Evolutionary conservation across 768 basidiomycete genomes (phyloP).

Genomic region (Leccinum variicolor): DNA sequence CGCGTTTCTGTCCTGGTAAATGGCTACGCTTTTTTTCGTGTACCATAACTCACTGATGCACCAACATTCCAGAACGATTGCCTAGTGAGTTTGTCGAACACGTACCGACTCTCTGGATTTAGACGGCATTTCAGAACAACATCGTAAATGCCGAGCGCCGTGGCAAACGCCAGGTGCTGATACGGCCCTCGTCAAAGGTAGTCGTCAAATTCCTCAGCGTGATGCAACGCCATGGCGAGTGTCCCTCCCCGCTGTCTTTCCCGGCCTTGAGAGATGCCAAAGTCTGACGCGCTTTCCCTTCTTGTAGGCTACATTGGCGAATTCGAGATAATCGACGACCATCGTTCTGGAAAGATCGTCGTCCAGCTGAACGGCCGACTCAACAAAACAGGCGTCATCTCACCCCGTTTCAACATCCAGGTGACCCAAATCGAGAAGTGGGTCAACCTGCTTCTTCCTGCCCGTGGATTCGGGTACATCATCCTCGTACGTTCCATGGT

Average conservation of each 20-base stretch:
- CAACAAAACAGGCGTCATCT: constrained; percentile 99
- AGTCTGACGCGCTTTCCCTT: neutral
- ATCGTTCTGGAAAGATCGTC: constrained; percentile 97
- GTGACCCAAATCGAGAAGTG: constrained; percentile 89
- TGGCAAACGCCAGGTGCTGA: constrained; percentile 98
- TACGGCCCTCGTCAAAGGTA: constrained; percentile 97
- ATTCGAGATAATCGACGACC: constrained; percentile 98
- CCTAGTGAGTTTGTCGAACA: constrained; percentile 33
- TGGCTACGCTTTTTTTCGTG: constrained; percentile 2
- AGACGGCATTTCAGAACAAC: constrained; percentile 64
- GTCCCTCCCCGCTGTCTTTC: neutral
- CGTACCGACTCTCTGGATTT: neutral
- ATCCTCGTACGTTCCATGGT: constrained; percentile 65
- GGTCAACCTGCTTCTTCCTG: constrained; percentile 95
- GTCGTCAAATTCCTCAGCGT: constrained; percentile 96
- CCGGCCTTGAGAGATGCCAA: neutral
- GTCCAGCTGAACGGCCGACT: constrained; percentile 97
- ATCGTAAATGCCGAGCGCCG: constrained; percentile 99
- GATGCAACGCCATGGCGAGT: constrained; percentile 97
- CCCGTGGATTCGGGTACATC: constrained; percentile 94
- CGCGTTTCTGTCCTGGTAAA: constrained; percentile 78
- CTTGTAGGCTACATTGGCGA: constrained; percentile 91
- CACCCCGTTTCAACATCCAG: constrained; percentile 97
- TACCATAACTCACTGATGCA: constrained; percentile 1
- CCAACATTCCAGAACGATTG: constrained; percentile 50